Evolutionary conservation across 2,329 filamentous ascomycete species (phyloP), one percentile per base, ranked within the genome.

Genomic region (Keithomyces neogunnii): DNA sequence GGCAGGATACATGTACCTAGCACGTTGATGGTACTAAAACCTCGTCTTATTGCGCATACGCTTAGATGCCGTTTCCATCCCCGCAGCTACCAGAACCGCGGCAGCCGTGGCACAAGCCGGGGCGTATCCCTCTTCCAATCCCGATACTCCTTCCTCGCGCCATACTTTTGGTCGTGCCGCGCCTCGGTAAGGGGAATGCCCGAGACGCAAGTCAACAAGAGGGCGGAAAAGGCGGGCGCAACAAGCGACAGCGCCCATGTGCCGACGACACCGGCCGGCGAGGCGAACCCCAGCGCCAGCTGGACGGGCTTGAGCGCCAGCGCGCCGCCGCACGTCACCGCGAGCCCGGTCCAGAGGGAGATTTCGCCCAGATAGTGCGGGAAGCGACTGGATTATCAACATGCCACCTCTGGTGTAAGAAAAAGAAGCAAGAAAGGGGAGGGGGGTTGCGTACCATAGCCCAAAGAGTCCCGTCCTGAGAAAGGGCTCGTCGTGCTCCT

Each of bases 301-400:
- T 81, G 79, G 2, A 78, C 78, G 0, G 78, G 73, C n/a, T 66
- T 68, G 11, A 71, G 70, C 1, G 77, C 65, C 47, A 88, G 67
- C 1, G 81, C 69, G 1, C 82, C 81, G 0, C 76, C 80, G 0
- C 80, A 75, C 1, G 73, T 67, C 4, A 80, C 77, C 0, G 84
- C 82, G 52, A 88, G 77, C 1, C 85, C 84, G 0, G 78, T 81
- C 85, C 84, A 88, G 33, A 88, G 69, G 9, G 80, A 84, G 31
- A 73, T 75, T 64, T 88, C 84, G n/a, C 84, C 85, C 62, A 88
- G 85, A 69, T 88, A 88, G 60, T 88, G 85, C 1, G 84, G 84
- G 65, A 85, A 81, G 54, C 81, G 69, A 46, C 73, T 70, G 31
- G 9, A 33, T 26, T n/a, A 32, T 8, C 32, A 32, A 5, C 28